phyloP scores from a whole-genome alignment of 345 rosid genomes.

The Rhizophora mangle region DNA sequence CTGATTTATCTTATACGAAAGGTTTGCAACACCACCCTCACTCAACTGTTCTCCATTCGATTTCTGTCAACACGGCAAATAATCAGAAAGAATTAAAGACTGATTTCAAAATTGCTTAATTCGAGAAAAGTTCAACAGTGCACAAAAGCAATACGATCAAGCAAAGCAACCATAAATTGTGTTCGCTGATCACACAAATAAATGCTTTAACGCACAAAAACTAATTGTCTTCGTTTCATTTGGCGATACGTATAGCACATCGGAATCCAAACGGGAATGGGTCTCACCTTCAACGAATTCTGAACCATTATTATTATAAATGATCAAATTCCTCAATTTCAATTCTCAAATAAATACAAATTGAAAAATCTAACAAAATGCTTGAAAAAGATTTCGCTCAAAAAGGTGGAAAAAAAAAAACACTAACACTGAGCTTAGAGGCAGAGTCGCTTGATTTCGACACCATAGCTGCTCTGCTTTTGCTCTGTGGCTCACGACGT shows the following conservation, averaged over 20 bases:
- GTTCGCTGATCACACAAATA: no score
- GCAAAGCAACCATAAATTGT: neutral
- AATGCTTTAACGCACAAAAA: no score
- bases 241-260: neutral
- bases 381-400: neutral
- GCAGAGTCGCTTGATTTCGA: slow-evolving; percentile 42
- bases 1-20: slow-evolving; percentile 58
- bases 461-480: slow-evolving; percentile 35
- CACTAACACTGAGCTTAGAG: slow-evolving; percentile 41
- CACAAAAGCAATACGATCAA: slow-evolving; percentile 4
- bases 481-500: neutral
- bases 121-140: neutral
- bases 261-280: slow-evolving; percentile 9
- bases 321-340: neutral
- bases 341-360: neutral
- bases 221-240: no score
- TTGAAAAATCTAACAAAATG: neutral
- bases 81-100: no score
- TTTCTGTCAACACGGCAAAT: slow-evolving; percentile 31
- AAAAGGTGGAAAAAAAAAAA: slow-evolving; percentile 18
- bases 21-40: slow-evolving; percentile 47
- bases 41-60: slow-evolving; percentile 46
- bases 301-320: neutral
- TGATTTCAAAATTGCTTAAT: neutral
- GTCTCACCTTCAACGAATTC: slow-evolving; percentile 1